A percentile compares a stretch with the other conserved stretches of the same genome.
Conservation (phyloP, 306 rosid species). For the Sophora flavescens region DNA sequence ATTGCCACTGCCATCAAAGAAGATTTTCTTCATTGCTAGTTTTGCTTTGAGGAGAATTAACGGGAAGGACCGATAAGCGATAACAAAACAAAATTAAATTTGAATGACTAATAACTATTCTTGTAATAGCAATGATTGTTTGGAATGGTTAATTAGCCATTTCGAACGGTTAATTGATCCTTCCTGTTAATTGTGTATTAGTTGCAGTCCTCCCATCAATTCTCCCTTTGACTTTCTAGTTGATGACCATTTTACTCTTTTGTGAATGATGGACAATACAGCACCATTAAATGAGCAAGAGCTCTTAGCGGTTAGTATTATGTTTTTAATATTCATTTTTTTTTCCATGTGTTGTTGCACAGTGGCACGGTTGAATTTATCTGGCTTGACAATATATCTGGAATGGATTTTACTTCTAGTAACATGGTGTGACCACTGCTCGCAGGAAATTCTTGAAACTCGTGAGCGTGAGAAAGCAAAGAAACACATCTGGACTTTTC, state of each 20-base stretch:
- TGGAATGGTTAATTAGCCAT: not conserved
- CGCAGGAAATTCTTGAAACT: conserved; percentile 84
- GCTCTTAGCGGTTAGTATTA: not conserved
- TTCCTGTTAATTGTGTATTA: no score
- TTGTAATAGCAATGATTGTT: not conserved
- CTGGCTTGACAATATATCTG: not conserved
- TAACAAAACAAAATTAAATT: not conserved
- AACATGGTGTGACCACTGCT: conserved; percentile 35
- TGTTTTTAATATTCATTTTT: not conserved
- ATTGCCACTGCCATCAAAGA: not conserved
- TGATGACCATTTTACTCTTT: not conserved
- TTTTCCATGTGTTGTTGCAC: conserved; percentile 8
- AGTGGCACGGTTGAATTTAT: not conserved
- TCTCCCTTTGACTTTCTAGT: not conserved
- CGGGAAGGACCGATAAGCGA: not conserved
- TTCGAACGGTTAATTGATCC: no score
- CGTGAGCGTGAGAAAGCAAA: conserved; percentile 72
- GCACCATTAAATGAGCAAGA: conserved; percentile 30
- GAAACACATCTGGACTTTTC: conserved; percentile 78
- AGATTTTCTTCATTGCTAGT: conserved; percentile 7
- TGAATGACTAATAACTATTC: not conserved
- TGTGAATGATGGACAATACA: not conserved
- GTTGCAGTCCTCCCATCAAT: not conserved
- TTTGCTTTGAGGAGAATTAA: not conserved
- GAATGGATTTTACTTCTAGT: conserved; percentile 1